Conservation (phyloP, 2,329 filamentous ascomycete species). For the Lojkania enalia region DNA sequence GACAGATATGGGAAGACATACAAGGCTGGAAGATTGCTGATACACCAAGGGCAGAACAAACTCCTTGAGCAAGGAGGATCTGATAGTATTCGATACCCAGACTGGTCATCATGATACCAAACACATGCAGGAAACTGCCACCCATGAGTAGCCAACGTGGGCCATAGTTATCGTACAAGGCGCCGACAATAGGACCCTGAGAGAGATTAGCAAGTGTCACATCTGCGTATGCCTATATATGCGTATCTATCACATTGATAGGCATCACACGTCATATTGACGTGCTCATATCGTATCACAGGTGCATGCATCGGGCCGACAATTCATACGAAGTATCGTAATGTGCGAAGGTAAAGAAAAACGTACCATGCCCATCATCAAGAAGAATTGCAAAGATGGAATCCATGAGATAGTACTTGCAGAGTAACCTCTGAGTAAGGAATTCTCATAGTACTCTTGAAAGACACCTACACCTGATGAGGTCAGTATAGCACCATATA, state of each 20-base stretch:
- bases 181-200: constrained; percentile 61
- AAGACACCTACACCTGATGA: neutral
- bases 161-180: constrained; percentile 63
- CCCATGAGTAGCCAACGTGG: constrained; percentile 56
- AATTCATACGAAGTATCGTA: too few relatives aligned
- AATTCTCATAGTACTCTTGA: neutral
- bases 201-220: constrained; percentile 52
- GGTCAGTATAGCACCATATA: neutral
- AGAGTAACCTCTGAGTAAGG: neutral
- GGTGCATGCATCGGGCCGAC: too few relatives aligned
- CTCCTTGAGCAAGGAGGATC: constrained; percentile 55
- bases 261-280: too few relatives aligned
- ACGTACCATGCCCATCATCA: constrained; percentile 49
- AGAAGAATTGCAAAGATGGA: constrained; percentile 40
- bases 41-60: constrained; percentile 53
- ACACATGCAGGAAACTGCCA: constrained; percentile 58
- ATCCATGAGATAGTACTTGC: constrained; percentile 46
- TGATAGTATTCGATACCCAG: constrained; percentile 57
- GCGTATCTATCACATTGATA: too few relatives aligned
- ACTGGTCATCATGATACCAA: constrained; percentile 63
- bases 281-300: too few relatives aligned
- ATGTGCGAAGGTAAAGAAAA: constrained; percentile 25
- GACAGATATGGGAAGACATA: constrained; percentile 55
- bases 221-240: too few relatives aligned
- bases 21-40: constrained; percentile 35